Evolutionary conservation across 2,329 filamentous ascomycete species (phyloP).

Genomic region (Exophiala viscosa): DNA sequence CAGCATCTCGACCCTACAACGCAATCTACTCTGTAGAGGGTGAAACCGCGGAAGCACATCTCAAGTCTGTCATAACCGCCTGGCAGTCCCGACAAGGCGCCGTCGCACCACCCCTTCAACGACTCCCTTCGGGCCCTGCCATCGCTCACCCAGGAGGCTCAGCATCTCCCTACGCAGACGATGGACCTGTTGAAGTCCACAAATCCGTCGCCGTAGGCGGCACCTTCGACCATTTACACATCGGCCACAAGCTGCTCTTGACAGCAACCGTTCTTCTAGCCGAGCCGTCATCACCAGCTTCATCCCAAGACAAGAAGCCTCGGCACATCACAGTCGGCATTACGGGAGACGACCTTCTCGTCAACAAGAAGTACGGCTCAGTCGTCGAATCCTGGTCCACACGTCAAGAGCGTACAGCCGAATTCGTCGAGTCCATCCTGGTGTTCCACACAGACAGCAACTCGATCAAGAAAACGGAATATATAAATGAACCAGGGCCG

Average conservation of each 20-base stretch:
- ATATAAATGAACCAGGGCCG: slow-evolving; percentile 35
- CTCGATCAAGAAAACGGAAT: slow-evolving; percentile 31
- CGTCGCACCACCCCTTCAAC: slow-evolving; percentile 12
- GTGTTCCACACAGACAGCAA: slow-evolving; percentile 53
- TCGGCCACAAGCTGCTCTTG: slow-evolving; percentile 91
- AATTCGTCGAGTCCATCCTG: slow-evolving; percentile 64
- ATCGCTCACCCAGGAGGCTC: slow-evolving; percentile 1
- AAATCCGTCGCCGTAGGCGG: slow-evolving; percentile 76
- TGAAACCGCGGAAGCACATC: slow-evolving; percentile 43
- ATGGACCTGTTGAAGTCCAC: slow-evolving; percentile 39
- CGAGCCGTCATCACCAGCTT: slow-evolving; percentile 50
- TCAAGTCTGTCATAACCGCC: slow-evolving; percentile 34
- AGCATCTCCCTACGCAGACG: not conserved
- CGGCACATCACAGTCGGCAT: slow-evolving; percentile 70
- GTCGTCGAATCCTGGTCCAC: slow-evolving; percentile 75
- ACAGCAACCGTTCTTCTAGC: slow-evolving; percentile 74
- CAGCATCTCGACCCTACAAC: slow-evolving; percentile 29
- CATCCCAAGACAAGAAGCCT: slow-evolving; percentile 28
- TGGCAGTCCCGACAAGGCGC: slow-evolving; percentile 13
- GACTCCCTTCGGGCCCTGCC: slow-evolving; percentile 21
- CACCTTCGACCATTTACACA: slow-evolving; percentile 94
- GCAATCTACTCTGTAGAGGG: slow-evolving; percentile 28
- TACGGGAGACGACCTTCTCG: slow-evolving; percentile 79
- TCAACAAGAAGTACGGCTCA: slow-evolving; percentile 83
- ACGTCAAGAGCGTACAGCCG: slow-evolving; percentile 65